Evolutionary conservation across 148 eudicot genomes (phyloP).

Genomic region (Camellia sinensis): DNA sequence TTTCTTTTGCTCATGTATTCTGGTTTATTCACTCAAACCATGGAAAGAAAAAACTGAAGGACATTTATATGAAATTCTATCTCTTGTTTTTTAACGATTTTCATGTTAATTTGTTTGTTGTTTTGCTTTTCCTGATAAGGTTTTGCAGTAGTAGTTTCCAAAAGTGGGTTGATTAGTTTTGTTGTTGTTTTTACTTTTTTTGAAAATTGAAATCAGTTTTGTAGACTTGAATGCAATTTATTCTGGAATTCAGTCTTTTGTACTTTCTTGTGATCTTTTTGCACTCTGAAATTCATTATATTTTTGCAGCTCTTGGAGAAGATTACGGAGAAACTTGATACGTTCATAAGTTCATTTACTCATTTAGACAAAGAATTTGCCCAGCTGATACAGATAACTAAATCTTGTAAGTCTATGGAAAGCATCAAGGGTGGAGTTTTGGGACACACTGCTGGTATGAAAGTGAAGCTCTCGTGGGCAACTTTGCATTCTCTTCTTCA

Average conservation of each 20-base stretch:
- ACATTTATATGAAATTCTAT: not conserved
- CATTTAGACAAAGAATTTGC: slow-evolving; percentile 79
- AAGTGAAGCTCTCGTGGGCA: slow-evolving; percentile 79
- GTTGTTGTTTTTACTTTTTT: not conserved
- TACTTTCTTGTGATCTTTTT: not conserved
- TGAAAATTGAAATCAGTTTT: not conserved
- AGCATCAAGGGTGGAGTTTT: slow-evolving; percentile 50
- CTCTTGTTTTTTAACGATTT: not conserved
- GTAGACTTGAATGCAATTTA: not conserved
- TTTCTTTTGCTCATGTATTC: not conserved
- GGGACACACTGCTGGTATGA: slow-evolving; percentile 43
- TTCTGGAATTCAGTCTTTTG: not conserved
- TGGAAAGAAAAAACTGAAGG: not conserved
- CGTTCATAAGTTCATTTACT: slow-evolving; percentile 72
- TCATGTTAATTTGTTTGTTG: not conserved
- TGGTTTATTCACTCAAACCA: not conserved
- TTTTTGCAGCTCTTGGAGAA: slow-evolving; percentile 75
- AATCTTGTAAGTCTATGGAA: slow-evolving; percentile 58
- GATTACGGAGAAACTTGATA: slow-evolving; percentile 71
- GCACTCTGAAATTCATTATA: slow-evolving; percentile 9
- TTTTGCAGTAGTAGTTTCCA: not conserved
- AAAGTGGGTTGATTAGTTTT: not conserved
- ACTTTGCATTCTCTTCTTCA: slow-evolving; percentile 97
- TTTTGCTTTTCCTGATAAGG: not conserved
- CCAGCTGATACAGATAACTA: slow-evolving; percentile 63